Evolutionary conservation across 192 early-diverging fungal species (phyloP).

Genomic region (Coemansia sp.): DNA sequence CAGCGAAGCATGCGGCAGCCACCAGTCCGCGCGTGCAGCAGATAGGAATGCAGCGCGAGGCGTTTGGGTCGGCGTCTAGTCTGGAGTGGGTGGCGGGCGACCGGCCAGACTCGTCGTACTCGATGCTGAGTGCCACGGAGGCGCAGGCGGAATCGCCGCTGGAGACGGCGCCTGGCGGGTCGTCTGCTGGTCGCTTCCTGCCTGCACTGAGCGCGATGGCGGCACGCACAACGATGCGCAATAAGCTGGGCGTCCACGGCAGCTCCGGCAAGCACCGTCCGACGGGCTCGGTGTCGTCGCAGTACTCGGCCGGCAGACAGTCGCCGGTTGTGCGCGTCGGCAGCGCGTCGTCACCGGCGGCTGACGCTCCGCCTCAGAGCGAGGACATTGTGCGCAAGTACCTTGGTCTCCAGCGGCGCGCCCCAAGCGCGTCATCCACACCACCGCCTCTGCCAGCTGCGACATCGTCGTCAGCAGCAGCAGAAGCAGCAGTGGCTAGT

Average conservation of each 20-base stretch:
- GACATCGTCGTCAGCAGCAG: slow-evolving; percentile 4
- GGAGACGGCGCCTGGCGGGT: slow-evolving; percentile 19
- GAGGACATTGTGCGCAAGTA: slow-evolving; percentile 57
- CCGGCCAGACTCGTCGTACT: slow-evolving; percentile 41
- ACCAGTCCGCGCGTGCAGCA: slow-evolving; percentile 31
- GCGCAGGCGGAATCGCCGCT: slow-evolving; percentile 46
- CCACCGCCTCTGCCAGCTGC: neutral
- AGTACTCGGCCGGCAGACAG: slow-evolving; percentile 31
- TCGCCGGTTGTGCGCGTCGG: slow-evolving; percentile 30
- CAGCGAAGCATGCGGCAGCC: slow-evolving; percentile 12
- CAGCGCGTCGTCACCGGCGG: slow-evolving; percentile 17
- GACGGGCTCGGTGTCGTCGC: slow-evolving; percentile 46
- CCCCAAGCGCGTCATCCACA: slow-evolving; percentile 2
- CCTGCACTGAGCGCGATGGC: slow-evolving; percentile 47
- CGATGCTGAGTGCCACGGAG: slow-evolving; percentile 32
- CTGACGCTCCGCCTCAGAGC: slow-evolving; percentile 13
- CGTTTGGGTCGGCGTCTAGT: slow-evolving; percentile 48
- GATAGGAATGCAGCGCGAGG: slow-evolving; percentile 34
- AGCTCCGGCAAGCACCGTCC: slow-evolving; percentile 34
- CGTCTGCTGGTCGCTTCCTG: slow-evolving; percentile 25
- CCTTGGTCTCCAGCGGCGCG: slow-evolving; percentile 38
- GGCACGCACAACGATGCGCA: slow-evolving; percentile 24
- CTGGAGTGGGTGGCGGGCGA: slow-evolving; percentile 39
- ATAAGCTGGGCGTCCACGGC: slow-evolving; percentile 25
- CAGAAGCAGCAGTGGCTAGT: slow-evolving; percentile 9